Percentiles rank a stretch among this genome's conserved stretches.
phyloP scores from a whole-genome alignment of 2,329 filamentous ascomycete genomes.

The Aureobasidium leucospermi region DNA sequence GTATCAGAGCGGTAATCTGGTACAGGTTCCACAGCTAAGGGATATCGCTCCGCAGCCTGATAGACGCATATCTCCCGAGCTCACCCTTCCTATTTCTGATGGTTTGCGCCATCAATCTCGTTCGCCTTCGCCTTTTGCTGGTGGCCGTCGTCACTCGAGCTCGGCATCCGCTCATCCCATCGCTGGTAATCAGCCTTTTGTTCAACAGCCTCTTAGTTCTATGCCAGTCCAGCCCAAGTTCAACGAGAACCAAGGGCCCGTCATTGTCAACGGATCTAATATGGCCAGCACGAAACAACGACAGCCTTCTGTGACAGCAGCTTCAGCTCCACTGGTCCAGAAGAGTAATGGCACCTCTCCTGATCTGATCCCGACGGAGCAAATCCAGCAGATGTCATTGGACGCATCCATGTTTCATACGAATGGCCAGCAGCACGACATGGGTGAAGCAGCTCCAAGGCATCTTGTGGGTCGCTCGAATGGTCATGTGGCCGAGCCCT shows the following conservation, averaged over 20 bases:
- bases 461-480: background rate
- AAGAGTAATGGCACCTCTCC: background rate
- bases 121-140: constrained; percentile 42
- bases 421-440: constrained; percentile 3
- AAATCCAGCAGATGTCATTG: constrained; percentile 13
- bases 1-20: constrained; percentile 18
- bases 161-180: constrained; percentile 20
- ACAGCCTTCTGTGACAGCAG: background rate
- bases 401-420: background rate
- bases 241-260: constrained; percentile 25
- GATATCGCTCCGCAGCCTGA: constrained; percentile 31
- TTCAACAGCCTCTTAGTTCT: constrained; percentile 8
- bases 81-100: constrained; percentile 28
- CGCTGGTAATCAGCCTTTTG: constrained; percentile 3
- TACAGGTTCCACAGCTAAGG: constrained; percentile 27
- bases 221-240: background rate
- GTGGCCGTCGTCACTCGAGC: constrained; percentile 33
- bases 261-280: constrained; percentile 36
- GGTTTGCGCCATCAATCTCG: constrained; percentile 31
- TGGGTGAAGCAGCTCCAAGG: background rate
- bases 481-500: background rate
- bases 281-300: constrained; percentile 1
- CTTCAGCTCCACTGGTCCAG: background rate
- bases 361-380: constrained; percentile 7
- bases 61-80: constrained; percentile 37